Base-by-base conservation (phyloP, 176 grass and related monocot species). In the Phragmites australis region DNA sequence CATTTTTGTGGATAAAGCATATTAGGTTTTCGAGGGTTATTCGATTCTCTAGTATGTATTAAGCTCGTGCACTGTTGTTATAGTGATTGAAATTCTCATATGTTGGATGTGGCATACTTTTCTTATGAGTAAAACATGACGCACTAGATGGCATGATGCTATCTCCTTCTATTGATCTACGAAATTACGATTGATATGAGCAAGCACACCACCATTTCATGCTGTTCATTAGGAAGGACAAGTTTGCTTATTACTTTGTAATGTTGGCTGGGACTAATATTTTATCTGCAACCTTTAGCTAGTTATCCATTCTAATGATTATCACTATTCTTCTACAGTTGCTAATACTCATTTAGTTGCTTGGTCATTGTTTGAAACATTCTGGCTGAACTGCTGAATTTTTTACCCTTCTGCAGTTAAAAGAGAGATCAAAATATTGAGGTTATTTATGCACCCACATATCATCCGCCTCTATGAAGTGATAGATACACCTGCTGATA, bases 401-500 rank as follows among this genome's bases (percentile, higher is more conserved):
- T 60, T 60, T 79, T 89, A 13, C 5, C 46, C 16, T 74, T 47
- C 77, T 75, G 71, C 60, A 93, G 91, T 93, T 9, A 87, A 84
- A 69, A 76, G 91, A 79, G 91, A 93, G 72, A 93, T 93, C 78
- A 93, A 89, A 82, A 93, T 93, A 87, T 65, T 90, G 51, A 84
- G 91, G 70, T 57, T 93, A 11, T 89, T 93, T 50, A 93, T 93
- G 91, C 91, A 93, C 46, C 91, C 91, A 1, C 91, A 93, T 85
- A 93, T 93, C 45, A 93, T 93, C 46, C 91, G 84, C 60, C 91
- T 93, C 72, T 93, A 93, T 85, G 91, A 93, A 68, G 91, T 93
- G 40, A 93, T 93, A 65, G 91, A 93, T 27, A 87, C 87, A 12
- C 81, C 56, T 4, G 54, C 91, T 63, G 87, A 89, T 56, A 89